Percentiles rank a stretch among this genome's conserved stretches.
These are phyloP conservation scores for Euptelea pleiosperma DNA, from an alignment of 164 flowering plant genomes.

Conservation along the genomic window DNA sequence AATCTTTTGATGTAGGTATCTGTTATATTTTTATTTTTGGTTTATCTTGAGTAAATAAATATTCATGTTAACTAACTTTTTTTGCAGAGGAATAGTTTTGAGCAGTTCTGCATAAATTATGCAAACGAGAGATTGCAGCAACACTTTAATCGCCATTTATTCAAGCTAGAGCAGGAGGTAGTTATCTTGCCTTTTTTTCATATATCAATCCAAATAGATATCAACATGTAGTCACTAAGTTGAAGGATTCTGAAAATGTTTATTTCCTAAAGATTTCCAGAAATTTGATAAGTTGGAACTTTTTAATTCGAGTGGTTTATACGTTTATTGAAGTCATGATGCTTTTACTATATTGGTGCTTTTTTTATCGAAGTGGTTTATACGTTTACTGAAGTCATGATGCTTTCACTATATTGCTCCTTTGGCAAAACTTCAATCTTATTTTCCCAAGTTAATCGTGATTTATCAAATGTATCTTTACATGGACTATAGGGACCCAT, in stretches of 20 bases:
- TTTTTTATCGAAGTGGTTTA: no score
- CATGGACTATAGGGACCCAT: no score
- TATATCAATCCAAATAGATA: background rate
- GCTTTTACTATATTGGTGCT: background rate
- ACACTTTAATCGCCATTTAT: conserved; percentile 94
- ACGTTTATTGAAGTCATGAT: no score
- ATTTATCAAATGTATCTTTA: no score
- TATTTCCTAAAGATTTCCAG: background rate
- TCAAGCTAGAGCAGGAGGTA: conserved; percentile 99
- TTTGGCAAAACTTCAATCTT: no score
- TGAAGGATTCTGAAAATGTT: background rate
- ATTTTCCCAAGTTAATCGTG: no score
- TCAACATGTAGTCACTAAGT: background rate
- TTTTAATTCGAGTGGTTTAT: no score
- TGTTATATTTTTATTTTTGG: background rate
- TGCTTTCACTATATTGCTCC: no score
- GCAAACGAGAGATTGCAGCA: conserved; percentile 99
- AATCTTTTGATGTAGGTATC: conserved; percentile 81
- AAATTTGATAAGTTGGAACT: background rate
- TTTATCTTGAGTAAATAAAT: background rate
- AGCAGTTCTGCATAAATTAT: conserved; percentile 99
- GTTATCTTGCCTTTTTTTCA: background rate
- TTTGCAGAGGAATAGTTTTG: conserved; percentile 89
- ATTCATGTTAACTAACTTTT: conserved; percentile 6
- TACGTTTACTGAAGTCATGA: no score